Evolutionary conservation across 768 basidiomycete genomes (phyloP).

Genomic region (Amanita thiersii): DNA sequence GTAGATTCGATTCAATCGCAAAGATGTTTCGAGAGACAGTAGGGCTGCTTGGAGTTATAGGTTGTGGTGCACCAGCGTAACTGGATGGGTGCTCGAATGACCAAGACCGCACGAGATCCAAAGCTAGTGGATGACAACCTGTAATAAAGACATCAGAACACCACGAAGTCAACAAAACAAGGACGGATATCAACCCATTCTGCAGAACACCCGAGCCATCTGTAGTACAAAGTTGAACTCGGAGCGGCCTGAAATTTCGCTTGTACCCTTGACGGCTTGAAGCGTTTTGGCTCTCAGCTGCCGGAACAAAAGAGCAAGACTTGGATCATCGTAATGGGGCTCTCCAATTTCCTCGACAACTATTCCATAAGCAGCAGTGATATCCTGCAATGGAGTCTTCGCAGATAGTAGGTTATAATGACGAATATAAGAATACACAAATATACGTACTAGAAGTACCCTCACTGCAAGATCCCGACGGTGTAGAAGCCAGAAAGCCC

Average conservation of each 20-base stretch:
- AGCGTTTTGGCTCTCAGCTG: conserved; percentile 86
- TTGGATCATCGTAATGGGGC: conserved; percentile 90
- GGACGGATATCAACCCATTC: conserved; percentile 69
- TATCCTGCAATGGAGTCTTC: conserved; percentile 72
- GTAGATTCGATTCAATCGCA: conserved; percentile 41
- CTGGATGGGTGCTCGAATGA: conserved; percentile 77
- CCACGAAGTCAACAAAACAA: background rate
- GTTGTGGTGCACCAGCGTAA: conserved; percentile 12
- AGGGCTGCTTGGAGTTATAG: conserved; percentile 30
- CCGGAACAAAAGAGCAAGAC: conserved; percentile 83
- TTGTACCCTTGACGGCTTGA: conserved; percentile 89
- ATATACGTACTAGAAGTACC: conserved; percentile 65
- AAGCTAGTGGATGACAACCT: conserved; percentile 92
- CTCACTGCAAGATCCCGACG: conserved; percentile 85
- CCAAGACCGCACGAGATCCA: conserved; percentile 88
- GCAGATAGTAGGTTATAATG: background rate
- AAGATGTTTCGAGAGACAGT: conserved; percentile 34
- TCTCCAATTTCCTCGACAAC: conserved; percentile 63
- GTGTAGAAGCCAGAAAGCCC: conserved; percentile 95
- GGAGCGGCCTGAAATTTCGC: conserved; percentile 76
- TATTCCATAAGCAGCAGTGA: conserved; percentile 50
- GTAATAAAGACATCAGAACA: conserved; percentile 9
- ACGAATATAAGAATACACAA: background rate
- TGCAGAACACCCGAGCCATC: conserved; percentile 86
- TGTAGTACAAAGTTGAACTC: conserved; percentile 97